Conservation (phyloP, 176 grass and related monocot genomes). For the Oryza australiensis region DNA sequence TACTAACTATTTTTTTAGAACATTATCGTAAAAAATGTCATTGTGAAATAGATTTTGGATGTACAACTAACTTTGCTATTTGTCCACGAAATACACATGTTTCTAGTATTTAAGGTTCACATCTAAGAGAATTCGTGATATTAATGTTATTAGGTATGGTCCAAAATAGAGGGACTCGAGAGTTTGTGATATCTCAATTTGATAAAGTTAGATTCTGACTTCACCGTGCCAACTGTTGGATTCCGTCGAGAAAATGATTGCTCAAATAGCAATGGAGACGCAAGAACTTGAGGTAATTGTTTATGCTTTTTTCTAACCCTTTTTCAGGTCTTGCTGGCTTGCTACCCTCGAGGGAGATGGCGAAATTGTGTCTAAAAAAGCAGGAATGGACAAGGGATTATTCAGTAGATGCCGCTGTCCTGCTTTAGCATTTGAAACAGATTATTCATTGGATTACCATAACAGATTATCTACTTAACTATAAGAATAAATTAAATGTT, state of each 20-base stretch:
- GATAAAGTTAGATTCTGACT: background rate
- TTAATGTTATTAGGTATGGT: background rate
- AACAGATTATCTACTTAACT: no score
- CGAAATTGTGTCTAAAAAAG: background rate
- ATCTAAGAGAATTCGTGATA: background rate
- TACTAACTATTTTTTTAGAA: no score
- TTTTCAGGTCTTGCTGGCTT: background rate
- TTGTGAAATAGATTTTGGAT: no score
- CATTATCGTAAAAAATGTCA: no score
- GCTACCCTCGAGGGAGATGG: background rate
- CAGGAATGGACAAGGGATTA: background rate
- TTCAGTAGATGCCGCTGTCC: background rate
- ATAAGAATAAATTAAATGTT: no score
- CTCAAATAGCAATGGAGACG: conserved; percentile 3
- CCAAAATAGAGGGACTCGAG: conserved; percentile 3
- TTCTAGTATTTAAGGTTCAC: conserved; percentile 7
- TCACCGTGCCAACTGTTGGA: background rate
- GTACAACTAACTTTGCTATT: background rate
- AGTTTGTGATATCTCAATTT: background rate
- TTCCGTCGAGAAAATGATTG: background rate
- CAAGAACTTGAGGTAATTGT: background rate
- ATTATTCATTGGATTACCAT: no score
- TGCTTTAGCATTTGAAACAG: no score
- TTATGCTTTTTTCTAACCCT: background rate
- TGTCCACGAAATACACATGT: background rate